These are phyloP conservation scores for Piper longum DNA, from an alignment of 164 flowering plant species.

Conservation along the genomic window DNA sequence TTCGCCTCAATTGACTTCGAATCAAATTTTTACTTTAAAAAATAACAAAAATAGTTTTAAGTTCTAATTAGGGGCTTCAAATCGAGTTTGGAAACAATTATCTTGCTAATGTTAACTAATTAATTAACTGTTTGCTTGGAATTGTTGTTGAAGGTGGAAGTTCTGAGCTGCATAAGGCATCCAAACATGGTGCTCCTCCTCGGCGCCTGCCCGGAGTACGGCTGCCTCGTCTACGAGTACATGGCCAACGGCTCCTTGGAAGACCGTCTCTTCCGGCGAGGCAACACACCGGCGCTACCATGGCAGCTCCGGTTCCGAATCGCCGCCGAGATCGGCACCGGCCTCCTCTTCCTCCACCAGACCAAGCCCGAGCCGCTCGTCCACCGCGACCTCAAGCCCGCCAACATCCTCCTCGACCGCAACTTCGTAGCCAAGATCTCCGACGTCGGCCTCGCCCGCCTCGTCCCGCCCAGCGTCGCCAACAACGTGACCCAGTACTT, in stretches of 20 bases:
- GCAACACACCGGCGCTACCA: constrained; percentile 35
- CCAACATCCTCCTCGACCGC: constrained; percentile 49
- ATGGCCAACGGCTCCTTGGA: constrained; percentile 69
- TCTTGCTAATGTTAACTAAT: too few species aligned
- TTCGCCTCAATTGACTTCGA: too few species aligned
- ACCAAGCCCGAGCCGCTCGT: constrained; percentile 64
- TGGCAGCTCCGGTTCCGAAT: constrained; percentile 57
- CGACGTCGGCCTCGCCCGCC: constrained; percentile 63
- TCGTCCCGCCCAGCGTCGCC: constrained; percentile 50
- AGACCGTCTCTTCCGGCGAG: constrained; percentile 47
- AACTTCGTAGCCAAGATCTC: constrained; percentile 62
- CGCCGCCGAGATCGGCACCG: constrained; percentile 57
- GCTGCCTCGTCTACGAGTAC: constrained; percentile 66
- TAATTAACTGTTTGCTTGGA: too few species aligned
- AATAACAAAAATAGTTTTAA: too few species aligned
- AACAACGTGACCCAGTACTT: constrained; percentile 50
- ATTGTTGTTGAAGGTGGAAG: constrained; percentile 46
- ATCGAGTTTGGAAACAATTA: too few species aligned
- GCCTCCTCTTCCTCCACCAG: constrained; percentile 67
- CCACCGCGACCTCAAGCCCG: constrained; percentile 65
- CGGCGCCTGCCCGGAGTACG: constrained; percentile 70
- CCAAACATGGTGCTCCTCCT: constrained; percentile 80
- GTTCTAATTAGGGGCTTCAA: too few species aligned
- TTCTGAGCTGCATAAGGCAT: constrained; percentile 60
- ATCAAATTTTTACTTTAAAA: too few species aligned